These are phyloP conservation scores for Plasmodium inui DNA, from an alignment of 169 alveolate species.

Conservation along the genomic window DNA sequence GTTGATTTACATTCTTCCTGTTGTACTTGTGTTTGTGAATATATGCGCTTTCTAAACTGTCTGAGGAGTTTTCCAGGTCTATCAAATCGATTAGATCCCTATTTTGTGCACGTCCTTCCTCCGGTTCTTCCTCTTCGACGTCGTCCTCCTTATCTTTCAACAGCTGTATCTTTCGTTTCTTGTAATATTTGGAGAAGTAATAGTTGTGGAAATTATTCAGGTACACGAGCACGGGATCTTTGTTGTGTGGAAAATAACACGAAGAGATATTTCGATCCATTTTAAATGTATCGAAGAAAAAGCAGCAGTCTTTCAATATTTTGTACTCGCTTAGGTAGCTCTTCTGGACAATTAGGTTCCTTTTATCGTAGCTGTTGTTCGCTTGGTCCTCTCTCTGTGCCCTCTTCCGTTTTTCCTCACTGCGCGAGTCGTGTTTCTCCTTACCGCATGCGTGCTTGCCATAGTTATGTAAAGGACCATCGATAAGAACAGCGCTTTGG, in stretches of 20 bases:
- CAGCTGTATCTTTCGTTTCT: slow-evolving; percentile 43
- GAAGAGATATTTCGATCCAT: slow-evolving; percentile 61
- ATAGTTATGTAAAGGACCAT: neutral
- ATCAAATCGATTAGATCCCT: slow-evolving; percentile 44
- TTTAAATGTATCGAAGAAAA: slow-evolving; percentile 70
- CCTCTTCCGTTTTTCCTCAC: neutral
- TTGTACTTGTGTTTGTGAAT: slow-evolving; percentile 73
- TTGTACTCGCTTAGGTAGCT: slow-evolving; percentile 71
- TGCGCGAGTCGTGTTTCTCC: neutral
- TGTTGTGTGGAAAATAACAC: slow-evolving; percentile 66
- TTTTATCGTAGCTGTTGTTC: slow-evolving; percentile 3
- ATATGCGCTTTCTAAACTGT: slow-evolving; percentile 75
- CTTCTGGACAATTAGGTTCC: slow-evolving; percentile 16
- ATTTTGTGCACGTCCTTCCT: neutral
- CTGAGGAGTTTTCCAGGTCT: slow-evolving; percentile 54
- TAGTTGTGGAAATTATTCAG: slow-evolving; percentile 66
- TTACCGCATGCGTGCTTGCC: neutral
- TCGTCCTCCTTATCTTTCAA: slow-evolving; percentile 22
- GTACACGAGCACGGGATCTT: slow-evolving; percentile 65
- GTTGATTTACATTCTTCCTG: slow-evolving; percentile 49
- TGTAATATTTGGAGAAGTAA: slow-evolving; percentile 70
- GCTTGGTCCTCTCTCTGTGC: neutral
- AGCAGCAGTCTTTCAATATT: slow-evolving; percentile 62
- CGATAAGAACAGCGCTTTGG: neutral
- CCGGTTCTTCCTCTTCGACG: neutral